Conservation (phyloP, 2,329 filamentous ascomycete genomes). For the Sphaerulina vaccinii region DNA sequence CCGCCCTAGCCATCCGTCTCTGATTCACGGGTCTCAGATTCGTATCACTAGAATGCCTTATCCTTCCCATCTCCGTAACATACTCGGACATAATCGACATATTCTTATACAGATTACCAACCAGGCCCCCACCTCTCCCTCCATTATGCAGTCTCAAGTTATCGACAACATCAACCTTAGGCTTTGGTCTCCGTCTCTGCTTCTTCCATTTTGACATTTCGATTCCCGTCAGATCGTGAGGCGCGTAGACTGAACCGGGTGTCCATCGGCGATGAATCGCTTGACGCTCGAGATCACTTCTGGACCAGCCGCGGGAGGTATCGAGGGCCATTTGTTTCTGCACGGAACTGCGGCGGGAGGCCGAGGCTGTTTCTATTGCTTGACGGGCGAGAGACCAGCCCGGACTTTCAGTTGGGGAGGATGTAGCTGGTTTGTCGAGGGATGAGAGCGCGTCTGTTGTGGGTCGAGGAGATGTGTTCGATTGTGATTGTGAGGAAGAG, state of each 20-base stretch:
- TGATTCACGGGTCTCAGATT: constrained; percentile 87
- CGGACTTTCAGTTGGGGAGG: constrained; percentile 1
- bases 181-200: constrained; percentile 50
- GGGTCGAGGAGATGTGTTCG: background rate
- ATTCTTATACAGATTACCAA: constrained; percentile 96
- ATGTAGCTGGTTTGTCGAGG: background rate
- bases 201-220: constrained; percentile 82
- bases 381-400: background rate
- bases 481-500: background rate
- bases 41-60: constrained; percentile 72
- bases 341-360: constrained; percentile 1
- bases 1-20: constrained; percentile 87
- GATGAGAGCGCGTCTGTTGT: background rate
- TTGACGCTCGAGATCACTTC: constrained; percentile 58
- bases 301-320: constrained; percentile 32
- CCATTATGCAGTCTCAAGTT: constrained; percentile 73
- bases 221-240: constrained; percentile 74
- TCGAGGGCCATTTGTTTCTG: constrained; percentile 20
- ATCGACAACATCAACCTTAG: constrained; percentile 68
- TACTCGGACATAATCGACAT: constrained; percentile 89
- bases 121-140: too few relatives aligned
- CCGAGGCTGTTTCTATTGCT: background rate
- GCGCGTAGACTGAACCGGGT: constrained; percentile 82
- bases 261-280: constrained; percentile 67
- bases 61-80: constrained; percentile 79